Percentiles rank a stretch among this genome's conserved stretches.
Evolutionary conservation across 2,329 filamentous ascomycete species (phyloP).

Genomic region (Fusarium neocosmosporiellum): DNA sequence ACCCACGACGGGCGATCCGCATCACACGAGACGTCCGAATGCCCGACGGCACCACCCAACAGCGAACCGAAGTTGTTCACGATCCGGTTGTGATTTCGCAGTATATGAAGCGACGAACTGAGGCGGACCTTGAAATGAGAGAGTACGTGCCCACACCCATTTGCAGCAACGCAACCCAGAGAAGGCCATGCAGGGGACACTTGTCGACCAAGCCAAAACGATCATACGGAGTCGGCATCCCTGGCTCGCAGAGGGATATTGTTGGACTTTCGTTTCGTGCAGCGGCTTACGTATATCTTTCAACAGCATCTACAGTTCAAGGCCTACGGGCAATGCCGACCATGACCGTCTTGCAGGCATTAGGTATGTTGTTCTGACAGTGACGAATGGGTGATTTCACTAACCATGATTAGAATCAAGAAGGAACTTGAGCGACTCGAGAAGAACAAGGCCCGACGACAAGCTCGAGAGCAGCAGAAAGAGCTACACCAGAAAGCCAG

Average conservation of each 20-base stretch:
- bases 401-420: constrained; percentile 52
- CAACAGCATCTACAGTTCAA: constrained; percentile 61
- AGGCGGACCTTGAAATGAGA: constrained; percentile 76
- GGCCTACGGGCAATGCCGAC: constrained; percentile 62
- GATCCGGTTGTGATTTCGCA: constrained; percentile 89
- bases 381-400: neutral
- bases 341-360: constrained; percentile 60
- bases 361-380: constrained; percentile 47
- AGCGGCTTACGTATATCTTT: constrained; percentile 53
- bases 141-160: constrained; percentile 66
- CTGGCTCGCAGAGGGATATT: constrained; percentile 45
- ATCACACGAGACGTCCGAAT: constrained; percentile 74
- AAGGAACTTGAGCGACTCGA: constrained; percentile 84
- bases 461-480: constrained; percentile 92
- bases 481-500: constrained; percentile 64
- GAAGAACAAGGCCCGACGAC: constrained; percentile 90
- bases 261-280: constrained; percentile 50
- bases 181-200: neutral
- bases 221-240: constrained; percentile 42
- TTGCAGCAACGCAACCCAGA: constrained; percentile 2
- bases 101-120: constrained; percentile 83
- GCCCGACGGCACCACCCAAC: constrained; percentile 64
- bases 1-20: constrained; percentile 72
- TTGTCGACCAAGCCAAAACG: constrained; percentile 13
- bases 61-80: constrained; percentile 75